Percentiles rank a stretch among this genome's conserved stretches.
Conservation (phyloP, 2,329 filamentous ascomycete genomes). For the Zymoseptoria passerinii region DNA sequence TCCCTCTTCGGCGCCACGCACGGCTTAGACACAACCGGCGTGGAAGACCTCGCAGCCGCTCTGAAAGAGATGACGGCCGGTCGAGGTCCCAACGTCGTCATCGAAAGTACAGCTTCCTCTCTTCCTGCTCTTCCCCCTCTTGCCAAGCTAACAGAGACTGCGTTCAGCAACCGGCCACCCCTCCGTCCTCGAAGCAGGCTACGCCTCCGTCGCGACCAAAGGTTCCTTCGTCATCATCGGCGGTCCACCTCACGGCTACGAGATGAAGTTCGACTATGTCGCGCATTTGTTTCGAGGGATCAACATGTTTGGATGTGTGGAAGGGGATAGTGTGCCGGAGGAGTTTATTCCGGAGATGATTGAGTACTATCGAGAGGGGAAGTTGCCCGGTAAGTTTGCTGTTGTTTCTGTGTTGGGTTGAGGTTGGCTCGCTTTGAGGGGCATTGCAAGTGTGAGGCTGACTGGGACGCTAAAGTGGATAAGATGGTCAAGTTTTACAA, state of each 20-base stretch:
- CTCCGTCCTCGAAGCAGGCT: constrained; percentile 13
- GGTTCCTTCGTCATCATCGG: constrained; percentile 43
- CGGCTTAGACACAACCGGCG: constrained; percentile 28
- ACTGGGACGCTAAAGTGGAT: constrained; percentile 23
- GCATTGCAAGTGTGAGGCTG: not conserved
- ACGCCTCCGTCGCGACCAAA: constrained; percentile 16
- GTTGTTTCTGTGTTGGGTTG: not conserved
- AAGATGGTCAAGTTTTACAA: constrained; percentile 36
- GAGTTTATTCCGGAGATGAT: constrained; percentile 39
- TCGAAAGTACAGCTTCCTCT: constrained; percentile 29
- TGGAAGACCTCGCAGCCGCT: constrained; percentile 22
- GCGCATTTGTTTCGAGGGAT: constrained; percentile 38
- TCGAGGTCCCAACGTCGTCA: constrained; percentile 34
- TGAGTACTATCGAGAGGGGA: constrained; percentile 36
- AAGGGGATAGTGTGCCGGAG: constrained; percentile 34
- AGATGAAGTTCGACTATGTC: constrained; percentile 31
- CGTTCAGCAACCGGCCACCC: constrained; percentile 17
- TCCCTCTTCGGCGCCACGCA: constrained; percentile 33
- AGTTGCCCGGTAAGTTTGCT: constrained; percentile 27
- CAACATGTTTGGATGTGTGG: constrained; percentile 38
- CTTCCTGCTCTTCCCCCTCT: no score
- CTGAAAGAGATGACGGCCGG: constrained; percentile 27
- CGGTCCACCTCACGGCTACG: constrained; percentile 31
- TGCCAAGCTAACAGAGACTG: no score
- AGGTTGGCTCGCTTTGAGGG: not conserved